Conservation (phyloP, 164 flowering plant genomes). For the Hamamelis virginiana region DNA sequence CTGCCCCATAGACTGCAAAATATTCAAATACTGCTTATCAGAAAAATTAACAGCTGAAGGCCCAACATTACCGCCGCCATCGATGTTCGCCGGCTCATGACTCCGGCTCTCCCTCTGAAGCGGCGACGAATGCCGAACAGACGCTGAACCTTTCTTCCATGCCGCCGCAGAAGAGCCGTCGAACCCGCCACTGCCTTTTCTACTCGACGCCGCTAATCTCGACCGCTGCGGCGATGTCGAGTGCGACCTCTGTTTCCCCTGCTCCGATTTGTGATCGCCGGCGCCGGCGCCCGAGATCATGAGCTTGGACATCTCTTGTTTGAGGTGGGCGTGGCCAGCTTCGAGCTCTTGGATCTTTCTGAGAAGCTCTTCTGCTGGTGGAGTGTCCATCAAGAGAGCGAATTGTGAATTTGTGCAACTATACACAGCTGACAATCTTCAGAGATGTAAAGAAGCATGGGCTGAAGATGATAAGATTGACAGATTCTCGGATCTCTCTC, state of each 20-base stretch:
- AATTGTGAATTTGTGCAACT: no score
- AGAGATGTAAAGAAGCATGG: slow-evolving; percentile 5
- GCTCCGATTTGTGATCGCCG: slow-evolving; percentile 17
- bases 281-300: slow-evolving; percentile 20
- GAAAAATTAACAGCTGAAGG: slow-evolving; percentile 52
- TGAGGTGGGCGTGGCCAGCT: slow-evolving; percentile 69
- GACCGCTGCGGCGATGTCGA: slow-evolving; percentile 74
- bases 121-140: slow-evolving; percentile 78
- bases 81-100: slow-evolving; percentile 23
- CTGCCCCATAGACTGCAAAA: slow-evolving; percentile 93
- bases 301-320: slow-evolving; percentile 76
- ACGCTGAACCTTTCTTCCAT: slow-evolving; percentile 52
- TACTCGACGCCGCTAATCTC: slow-evolving; percentile 23
- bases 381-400: slow-evolving; percentile 54
- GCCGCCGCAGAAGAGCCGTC: slow-evolving; percentile 23
- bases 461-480: not conserved
- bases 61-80: slow-evolving; percentile 24
- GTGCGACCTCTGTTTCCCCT: slow-evolving; percentile 55
- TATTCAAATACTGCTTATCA: slow-evolving; percentile 69
- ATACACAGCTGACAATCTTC: no score
- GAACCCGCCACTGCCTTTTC: slow-evolving; percentile 21
- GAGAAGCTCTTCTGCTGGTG: slow-evolving; percentile 66
- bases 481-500: not conserved
- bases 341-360: slow-evolving; percentile 86
- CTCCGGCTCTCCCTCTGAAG: slow-evolving; percentile 72